Evolutionary conservation across 495 filamentous ascomycete genomes (phyloP).

Genomic region (Xylona heveae): DNA sequence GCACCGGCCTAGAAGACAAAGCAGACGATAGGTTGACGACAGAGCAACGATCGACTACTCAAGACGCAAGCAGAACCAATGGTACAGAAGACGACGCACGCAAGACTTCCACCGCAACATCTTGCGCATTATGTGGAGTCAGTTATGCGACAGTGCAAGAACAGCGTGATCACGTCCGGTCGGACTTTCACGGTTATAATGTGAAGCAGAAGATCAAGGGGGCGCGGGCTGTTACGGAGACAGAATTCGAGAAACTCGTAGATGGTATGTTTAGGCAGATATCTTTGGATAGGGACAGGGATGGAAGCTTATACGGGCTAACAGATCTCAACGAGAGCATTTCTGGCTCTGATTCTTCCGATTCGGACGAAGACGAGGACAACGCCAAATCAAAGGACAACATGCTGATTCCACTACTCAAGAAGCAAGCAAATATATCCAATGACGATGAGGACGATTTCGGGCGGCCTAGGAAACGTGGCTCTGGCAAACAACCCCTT

Average conservation of each 20-base stretch:
- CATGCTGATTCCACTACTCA: constrained; percentile 50
- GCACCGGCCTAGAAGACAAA: too few relatives aligned
- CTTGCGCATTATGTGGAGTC: constrained; percentile 63
- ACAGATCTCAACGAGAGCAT: constrained; percentile 68
- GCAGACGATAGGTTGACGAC: too few relatives aligned
- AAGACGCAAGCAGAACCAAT: neutral
- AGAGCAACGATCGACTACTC: neutral
- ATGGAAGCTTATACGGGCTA: neutral
- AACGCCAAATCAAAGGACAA: constrained; percentile 28
- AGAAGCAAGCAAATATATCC: constrained; percentile 57
- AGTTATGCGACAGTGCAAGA: constrained; percentile 51
- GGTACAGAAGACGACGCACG: constrained; percentile 12
- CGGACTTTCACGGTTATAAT: constrained; percentile 90
- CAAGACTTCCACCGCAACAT: constrained; percentile 36
- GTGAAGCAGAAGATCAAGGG: constrained; percentile 72
- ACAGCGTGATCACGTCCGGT: constrained; percentile 66
- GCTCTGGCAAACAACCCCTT: constrained; percentile 48
- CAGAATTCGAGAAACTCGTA: constrained; percentile 65
- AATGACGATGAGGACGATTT: constrained; percentile 26
- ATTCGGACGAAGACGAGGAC: constrained; percentile 29
- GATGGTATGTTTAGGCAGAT: constrained; percentile 20
- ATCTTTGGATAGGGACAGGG: neutral
- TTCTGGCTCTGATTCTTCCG: constrained; percentile 52
- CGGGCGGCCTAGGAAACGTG: constrained; percentile 22
- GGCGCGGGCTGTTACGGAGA: constrained; percentile 42